Conservation (phyloP, 768 basidiomycete genomes). For the Phlebiopsis gigantea region DNA sequence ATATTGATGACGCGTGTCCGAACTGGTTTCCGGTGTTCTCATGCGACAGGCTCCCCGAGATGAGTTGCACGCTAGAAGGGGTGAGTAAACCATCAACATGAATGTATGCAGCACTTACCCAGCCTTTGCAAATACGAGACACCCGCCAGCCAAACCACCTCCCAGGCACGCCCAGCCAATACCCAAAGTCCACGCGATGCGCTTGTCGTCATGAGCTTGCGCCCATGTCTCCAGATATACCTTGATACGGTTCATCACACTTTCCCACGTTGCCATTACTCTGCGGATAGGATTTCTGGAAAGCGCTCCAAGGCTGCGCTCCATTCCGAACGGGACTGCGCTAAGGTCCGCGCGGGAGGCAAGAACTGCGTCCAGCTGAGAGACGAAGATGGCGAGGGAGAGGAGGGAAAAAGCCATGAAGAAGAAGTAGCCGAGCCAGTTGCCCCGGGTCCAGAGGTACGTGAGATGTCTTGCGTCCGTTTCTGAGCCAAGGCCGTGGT, state of each 20-base stretch:
- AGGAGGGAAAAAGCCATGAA: slow-evolving; percentile 67
- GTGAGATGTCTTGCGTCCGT: slow-evolving; percentile 75
- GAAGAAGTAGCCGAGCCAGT: slow-evolving; percentile 92
- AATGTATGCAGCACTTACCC: slow-evolving; percentile 40
- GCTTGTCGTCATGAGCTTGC: slow-evolving; percentile 75
- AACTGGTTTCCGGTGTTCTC: slow-evolving; percentile 86
- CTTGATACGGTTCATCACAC: slow-evolving; percentile 46
- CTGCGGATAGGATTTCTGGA: slow-evolving; percentile 27
- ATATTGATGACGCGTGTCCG: slow-evolving; percentile 72
- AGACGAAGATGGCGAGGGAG: slow-evolving; percentile 60
- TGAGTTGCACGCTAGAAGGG: slow-evolving; percentile 61
- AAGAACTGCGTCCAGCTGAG: slow-evolving; percentile 70
- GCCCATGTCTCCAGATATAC: slow-evolving; percentile 72
- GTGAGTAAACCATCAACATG: slow-evolving; percentile 6
- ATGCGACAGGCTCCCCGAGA: slow-evolving; percentile 72
- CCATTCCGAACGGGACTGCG: slow-evolving; percentile 43
- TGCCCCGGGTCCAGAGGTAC: slow-evolving; percentile 75
- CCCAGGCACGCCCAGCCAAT: slow-evolving; percentile 94
- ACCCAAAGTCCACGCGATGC: slow-evolving; percentile 85
- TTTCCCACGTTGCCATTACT: slow-evolving; percentile 37
- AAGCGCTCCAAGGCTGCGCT: slow-evolving; percentile 7
- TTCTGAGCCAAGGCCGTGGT: slow-evolving; percentile 70
- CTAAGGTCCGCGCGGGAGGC: slow-evolving; percentile 64
- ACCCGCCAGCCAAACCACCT: slow-evolving; percentile 84
- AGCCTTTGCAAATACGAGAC: slow-evolving; percentile 80